phyloP scores from a whole-genome alignment of 768 basidiomycete genomes.

The Auricularia heimuer region DNA sequence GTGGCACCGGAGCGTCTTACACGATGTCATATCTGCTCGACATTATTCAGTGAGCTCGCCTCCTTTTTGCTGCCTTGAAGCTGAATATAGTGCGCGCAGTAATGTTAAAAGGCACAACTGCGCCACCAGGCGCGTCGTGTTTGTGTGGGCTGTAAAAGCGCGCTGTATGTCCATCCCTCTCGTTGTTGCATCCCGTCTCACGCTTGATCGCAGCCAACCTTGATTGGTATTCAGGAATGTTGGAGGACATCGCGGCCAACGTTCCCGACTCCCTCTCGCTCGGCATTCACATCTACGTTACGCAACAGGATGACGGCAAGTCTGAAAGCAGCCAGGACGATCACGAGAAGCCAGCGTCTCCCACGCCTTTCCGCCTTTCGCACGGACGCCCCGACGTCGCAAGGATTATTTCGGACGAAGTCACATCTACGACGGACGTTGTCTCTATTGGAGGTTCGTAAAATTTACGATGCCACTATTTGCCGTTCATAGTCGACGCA shows the following conservation, averaged over 20 bases:
- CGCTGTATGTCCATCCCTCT: constrained; percentile 17
- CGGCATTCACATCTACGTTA: constrained; percentile 6
- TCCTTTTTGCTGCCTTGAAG: not conserved
- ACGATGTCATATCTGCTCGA: constrained; percentile 36
- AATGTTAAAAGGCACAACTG: constrained; percentile 11
- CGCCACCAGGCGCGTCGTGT: constrained; percentile 25
- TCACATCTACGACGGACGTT: not conserved
- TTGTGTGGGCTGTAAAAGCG: constrained; percentile 36
- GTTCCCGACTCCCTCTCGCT: not conserved
- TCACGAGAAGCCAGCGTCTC: not conserved
- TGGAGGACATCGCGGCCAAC: not conserved
- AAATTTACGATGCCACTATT: not conserved
- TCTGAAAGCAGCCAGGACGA: not conserved
- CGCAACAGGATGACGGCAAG: not conserved
- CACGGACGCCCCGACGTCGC: not conserved
- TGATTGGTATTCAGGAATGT: not conserved
- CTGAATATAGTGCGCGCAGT: constrained; percentile 19
- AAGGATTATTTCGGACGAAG: not conserved
- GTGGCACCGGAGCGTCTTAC: constrained; percentile 42
- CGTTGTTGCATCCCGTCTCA: not conserved
- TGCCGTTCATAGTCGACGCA: not conserved
- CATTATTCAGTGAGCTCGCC: constrained; percentile 28
- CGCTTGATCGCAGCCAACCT: not conserved
- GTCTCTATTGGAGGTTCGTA: not conserved
- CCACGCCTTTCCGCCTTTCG: not conserved